Evolutionary conservation across 1,139 yeast species (phyloP).

Genomic region (Meyerozyma sp.): DNA sequence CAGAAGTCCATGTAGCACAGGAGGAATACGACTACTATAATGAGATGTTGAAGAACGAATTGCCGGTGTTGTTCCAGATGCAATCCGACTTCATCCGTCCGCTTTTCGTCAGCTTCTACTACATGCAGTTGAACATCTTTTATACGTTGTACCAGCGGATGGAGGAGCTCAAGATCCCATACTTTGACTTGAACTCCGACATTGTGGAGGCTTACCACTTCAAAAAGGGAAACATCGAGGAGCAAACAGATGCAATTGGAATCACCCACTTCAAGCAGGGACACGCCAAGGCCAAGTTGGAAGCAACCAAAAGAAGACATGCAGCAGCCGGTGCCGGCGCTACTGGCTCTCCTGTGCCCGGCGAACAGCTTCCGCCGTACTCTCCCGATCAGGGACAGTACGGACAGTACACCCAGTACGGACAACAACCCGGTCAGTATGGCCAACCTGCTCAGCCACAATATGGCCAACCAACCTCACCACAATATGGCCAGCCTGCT

Average conservation of each 20-base stretch:
- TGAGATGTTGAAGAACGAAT: slow-evolving; percentile 84
- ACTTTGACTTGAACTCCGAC: slow-evolving; percentile 81
- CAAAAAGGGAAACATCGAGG: slow-evolving; percentile 90
- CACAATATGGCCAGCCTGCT: neutral
- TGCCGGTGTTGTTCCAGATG: slow-evolving; percentile 79
- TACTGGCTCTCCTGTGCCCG: slow-evolving; percentile 14
- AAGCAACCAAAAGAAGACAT: slow-evolving; percentile 72
- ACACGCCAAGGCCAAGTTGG: slow-evolving; percentile 79
- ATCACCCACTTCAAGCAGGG: slow-evolving; percentile 88
- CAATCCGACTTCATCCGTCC: slow-evolving; percentile 93
- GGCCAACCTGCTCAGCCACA: neutral
- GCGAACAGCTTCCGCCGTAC: slow-evolving; percentile 24
- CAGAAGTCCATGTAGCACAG: slow-evolving; percentile 83
- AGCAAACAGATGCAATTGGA: slow-evolving; percentile 78
- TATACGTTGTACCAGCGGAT: slow-evolving; percentile 85
- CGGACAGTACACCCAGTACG: slow-evolving; percentile 14
- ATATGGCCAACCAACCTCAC: neutral
- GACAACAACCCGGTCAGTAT: slow-evolving; percentile 5
- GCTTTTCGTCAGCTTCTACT: slow-evolving; percentile 86
- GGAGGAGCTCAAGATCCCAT: slow-evolving; percentile 96
- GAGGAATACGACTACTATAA: slow-evolving; percentile 96
- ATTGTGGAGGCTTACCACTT: slow-evolving; percentile 71
- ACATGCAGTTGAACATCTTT: slow-evolving; percentile 95
- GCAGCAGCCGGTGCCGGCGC: slow-evolving; percentile 38
- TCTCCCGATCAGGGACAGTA: slow-evolving; percentile 17